A percentile compares a stretch with the other conserved stretches of the same genome.
Evolutionary conservation across 306 rosid species (phyloP).

Genomic region (Styphnolobium japonicum): DNA sequence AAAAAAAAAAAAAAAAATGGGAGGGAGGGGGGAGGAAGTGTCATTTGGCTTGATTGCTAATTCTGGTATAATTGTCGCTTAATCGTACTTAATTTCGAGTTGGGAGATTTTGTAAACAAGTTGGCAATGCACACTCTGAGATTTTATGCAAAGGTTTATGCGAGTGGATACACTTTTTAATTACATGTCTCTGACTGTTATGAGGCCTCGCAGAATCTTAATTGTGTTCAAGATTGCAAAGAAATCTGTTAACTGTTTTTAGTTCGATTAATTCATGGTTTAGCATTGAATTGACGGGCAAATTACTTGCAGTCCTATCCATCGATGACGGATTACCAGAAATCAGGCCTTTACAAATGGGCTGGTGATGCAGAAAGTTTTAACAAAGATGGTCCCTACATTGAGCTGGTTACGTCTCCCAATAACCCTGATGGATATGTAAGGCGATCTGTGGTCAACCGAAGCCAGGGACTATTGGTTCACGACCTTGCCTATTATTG

Average conservation of each 20-base stretch:
- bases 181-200: too few species aligned
- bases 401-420: conserved; percentile 86
- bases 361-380: conserved; percentile 67
- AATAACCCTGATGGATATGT: conserved; percentile 84
- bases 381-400: conserved; percentile 59
- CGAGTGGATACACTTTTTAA: background rate
- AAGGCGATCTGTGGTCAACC: conserved; percentile 59
- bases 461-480: conserved; percentile 57
- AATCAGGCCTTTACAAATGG: conserved; percentile 87
- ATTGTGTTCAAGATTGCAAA: background rate
- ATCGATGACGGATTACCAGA: conserved; percentile 67
- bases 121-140: background rate
- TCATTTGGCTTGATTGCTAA: background rate
- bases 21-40: too few species aligned
- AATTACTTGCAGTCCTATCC: conserved; percentile 71
- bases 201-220: background rate
- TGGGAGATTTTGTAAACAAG: background rate
- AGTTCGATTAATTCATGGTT: background rate
- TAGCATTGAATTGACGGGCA: background rate
- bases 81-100: background rate
- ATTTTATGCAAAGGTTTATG: background rate
- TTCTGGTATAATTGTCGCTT: background rate
- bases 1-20: background rate
- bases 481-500: conserved; percentile 94
- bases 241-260: background rate